Base-by-base conservation (phyloP, 805 yeast species). In the Jamesozyma jinghongensis region DNA sequence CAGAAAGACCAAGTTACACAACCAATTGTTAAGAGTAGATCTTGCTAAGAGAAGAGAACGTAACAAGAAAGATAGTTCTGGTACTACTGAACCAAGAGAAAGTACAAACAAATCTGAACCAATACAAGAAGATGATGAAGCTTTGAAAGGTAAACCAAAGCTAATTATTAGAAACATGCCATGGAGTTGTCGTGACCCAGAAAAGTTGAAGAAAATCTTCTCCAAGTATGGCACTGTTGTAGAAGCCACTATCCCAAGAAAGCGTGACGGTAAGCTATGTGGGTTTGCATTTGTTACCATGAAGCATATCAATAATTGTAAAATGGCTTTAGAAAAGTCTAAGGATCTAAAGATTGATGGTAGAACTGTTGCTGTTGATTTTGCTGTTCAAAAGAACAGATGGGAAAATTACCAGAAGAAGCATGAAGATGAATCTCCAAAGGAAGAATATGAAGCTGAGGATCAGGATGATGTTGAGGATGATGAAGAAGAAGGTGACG, bases 221-320 rank as follows among this genome's bases (percentile, higher is more conserved):
- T 64, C 71, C 42, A 77, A 77, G 54, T 92, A 67, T 57, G 98
- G 98, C 38, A 80, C 83, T 22, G 95, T 92, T 28, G 77, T 75
- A 19, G 95, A 87, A 55, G 94, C 90, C 0, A 77, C 78, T 50
- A 85, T 92, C 50, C 98, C 98, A 36, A 77, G 85, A 54, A 85
- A 84, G 56, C 71, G 74, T 36, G 94, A 86, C 37, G 95, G 96
- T 13, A 79, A 75, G 59, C 83, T 92, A 92, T 68, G 81, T 45
- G 98, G 98, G 10, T 92, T 90, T 72, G 98, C 87, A 0, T 92
- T 92, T 61, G 87, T 92, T 8, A 82, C 92, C 1, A 83, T 92
- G 95, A 77, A 77, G 55, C 85, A 81, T 54, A 70, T 77, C 46
- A 65, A 75, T 22, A 77, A 81, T 47, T 97, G 98, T 37, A 80